Evolutionary conservation across 1,139 yeast genomes (phyloP), one percentile per base, ranked within the genome.

Genomic region (Geotrichum restrictum): DNA sequence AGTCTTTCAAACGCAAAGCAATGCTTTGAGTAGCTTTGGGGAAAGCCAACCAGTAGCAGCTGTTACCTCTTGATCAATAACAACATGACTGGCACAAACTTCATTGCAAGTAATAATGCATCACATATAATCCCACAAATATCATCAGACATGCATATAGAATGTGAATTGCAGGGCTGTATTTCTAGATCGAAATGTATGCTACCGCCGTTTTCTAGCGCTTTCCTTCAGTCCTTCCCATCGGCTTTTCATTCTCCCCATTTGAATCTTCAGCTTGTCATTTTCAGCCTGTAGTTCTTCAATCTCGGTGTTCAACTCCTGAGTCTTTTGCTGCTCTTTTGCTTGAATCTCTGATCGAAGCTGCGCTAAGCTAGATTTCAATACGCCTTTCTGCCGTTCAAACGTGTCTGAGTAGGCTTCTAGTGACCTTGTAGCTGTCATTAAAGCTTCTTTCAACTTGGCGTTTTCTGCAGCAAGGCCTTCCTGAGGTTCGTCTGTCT

Each of bases 171-270:
- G n/a, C n/a, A n/a, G 5, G 29, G 29, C 5, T 24, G 29, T 24
- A 24, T 8, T 24, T 8, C n/a, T 16, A 13, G 5, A 13, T 7
- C 14, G 5, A 34, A n/a, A 34, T 6, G 34, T 11, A 13, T 16
- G 8, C 5, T 5, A 34, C 37, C 37, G 10, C 38, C 69, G 61
- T 55, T 64, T 67, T 37, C 71, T 57, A 6, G 74, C 74, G 51
- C 67, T 63, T 51, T 70, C 70, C 55, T 69, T 69, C 27, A 70
- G 57, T 11, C 62, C 71, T 49, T 70, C 73, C 74, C 74, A 70
- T 31, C 73, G 59, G 37, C 64, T 59, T 54, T 67, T 69, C 56
- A 70, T 59, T 33, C 70, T 61, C 4, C 66, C 64, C 33, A 65
- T 64, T 56, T 69, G 70, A 34, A 68, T 65, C 52, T 64, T 65